These are phyloP conservation scores for Physocladia obscura DNA, from an alignment of 192 early-diverging fungal genomes.

Conservation along the genomic window DNA sequence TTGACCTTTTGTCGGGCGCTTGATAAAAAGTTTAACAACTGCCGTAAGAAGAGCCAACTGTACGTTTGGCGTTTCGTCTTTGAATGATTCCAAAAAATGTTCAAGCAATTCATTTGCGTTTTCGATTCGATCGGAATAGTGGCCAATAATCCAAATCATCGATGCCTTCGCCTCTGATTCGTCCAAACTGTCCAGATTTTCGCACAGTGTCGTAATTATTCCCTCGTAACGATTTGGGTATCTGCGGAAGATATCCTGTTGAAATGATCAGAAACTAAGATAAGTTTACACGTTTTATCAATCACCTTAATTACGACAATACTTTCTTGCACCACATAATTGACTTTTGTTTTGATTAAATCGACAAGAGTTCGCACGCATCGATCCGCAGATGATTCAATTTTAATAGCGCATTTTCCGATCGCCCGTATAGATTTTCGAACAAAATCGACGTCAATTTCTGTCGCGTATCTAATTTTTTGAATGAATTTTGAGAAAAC, in stretches of 20 bases:
- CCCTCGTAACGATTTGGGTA: slow-evolving; percentile 87
- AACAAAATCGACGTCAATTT: slow-evolving; percentile 97
- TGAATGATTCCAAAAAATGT: slow-evolving; percentile 79
- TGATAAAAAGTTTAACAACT: slow-evolving; percentile 91
- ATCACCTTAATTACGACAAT: slow-evolving; percentile 85
- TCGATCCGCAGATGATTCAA: slow-evolving; percentile 80
- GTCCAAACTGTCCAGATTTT: slow-evolving; percentile 83
- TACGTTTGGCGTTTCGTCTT: slow-evolving; percentile 76
- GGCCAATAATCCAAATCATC: slow-evolving; percentile 94
- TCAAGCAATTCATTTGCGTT: slow-evolving; percentile 79
- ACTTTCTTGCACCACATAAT: slow-evolving; percentile 88
- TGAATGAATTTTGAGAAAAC: slow-evolving; percentile 2
- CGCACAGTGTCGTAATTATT: slow-evolving; percentile 83
- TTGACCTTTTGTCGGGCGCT: slow-evolving; percentile 81
- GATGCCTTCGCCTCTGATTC: slow-evolving; percentile 90
- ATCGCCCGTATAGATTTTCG: slow-evolving; percentile 86
- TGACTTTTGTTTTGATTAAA: slow-evolving; percentile 82
- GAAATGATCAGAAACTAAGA: slow-evolving; percentile 2
- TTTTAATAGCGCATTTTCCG: slow-evolving; percentile 88
- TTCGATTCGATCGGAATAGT: slow-evolving; percentile 87
- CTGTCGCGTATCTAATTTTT: slow-evolving; percentile 82
- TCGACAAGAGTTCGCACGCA: slow-evolving; percentile 86
- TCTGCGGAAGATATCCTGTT: slow-evolving; percentile 90
- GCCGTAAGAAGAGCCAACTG: slow-evolving; percentile 91
- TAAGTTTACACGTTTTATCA: not conserved